phyloP scores from a whole-genome alignment of 2,329 filamentous ascomycete species.

The Aspergillus brunneoviolaceus region DNA sequence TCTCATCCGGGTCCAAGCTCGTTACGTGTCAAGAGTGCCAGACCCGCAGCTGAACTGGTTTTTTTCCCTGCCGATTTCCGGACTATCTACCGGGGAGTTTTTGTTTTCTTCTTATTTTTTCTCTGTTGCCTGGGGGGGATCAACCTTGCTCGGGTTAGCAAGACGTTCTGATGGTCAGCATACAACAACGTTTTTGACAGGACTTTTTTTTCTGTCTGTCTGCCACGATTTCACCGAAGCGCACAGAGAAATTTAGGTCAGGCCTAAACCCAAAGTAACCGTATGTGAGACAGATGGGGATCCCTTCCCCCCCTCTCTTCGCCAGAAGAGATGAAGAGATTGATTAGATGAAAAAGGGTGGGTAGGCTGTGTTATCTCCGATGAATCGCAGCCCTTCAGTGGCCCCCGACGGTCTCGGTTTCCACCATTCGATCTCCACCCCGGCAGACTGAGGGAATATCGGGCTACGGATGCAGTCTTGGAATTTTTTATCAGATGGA shows the following conservation, averaged over 20 bases:
- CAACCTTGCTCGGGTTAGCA: background rate
- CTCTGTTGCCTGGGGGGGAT: background rate
- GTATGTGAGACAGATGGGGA: background rate
- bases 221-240: background rate
- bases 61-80: conserved; percentile 3
- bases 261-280: background rate
- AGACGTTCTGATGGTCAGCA: background rate
- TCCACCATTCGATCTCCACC: conserved; percentile 10
- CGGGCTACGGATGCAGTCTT: background rate
- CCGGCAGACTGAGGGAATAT: conserved; percentile 5
- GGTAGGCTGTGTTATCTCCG: conserved; percentile 21
- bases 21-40: conserved; percentile 5
- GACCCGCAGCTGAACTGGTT: conserved; percentile 2
- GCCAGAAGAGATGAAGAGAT: conserved; percentile 19
- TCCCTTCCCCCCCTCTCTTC: background rate
- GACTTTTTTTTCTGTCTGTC: background rate
- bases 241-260: background rate
- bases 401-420: conserved; percentile 7
- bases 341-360: conserved; percentile 28
- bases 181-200: background rate
- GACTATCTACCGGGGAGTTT: background rate
- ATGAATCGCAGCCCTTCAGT: conserved; percentile 13
- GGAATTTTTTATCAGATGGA: background rate
- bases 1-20: conserved; percentile 3
- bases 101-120: background rate